Conservation (phyloP, 306 rosid species). For the Calophaca sinica region DNA sequence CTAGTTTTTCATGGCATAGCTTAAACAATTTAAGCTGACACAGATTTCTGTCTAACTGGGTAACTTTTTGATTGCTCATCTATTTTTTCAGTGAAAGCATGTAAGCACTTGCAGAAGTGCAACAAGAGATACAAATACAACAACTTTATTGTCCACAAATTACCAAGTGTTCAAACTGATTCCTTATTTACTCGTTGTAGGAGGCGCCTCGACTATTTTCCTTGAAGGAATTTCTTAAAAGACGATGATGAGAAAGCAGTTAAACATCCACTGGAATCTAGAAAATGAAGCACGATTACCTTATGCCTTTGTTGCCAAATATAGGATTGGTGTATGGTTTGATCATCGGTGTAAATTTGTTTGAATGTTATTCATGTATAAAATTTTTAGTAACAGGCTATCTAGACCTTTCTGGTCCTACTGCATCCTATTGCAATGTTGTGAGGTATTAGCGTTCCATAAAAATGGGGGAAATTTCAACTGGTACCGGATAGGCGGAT, state of each 20-base stretch:
- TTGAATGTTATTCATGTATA: slow-evolving; percentile 33
- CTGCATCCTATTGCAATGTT: slow-evolving; percentile 26
- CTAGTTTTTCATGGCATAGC: slow-evolving; percentile 34
- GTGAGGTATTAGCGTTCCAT: slow-evolving; percentile 25
- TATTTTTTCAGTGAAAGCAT: slow-evolving; percentile 11
- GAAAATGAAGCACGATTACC: slow-evolving; percentile 45
- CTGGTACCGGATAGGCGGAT: slow-evolving; percentile 1
- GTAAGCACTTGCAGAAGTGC: not conserved
- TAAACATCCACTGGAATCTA: slow-evolving; percentile 29
- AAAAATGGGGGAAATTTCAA: slow-evolving; percentile 15
- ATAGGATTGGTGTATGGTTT: slow-evolving; percentile 46
- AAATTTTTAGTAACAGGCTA: slow-evolving; percentile 35
- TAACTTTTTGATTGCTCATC: slow-evolving; percentile 17
- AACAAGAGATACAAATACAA: slow-evolving; percentile 9
- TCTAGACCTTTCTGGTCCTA: slow-evolving; percentile 40
- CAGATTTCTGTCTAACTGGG: slow-evolving; percentile 25
- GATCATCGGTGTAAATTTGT: slow-evolving; percentile 35
- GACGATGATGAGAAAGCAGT: slow-evolving; percentile 48
- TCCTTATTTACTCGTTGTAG: slow-evolving; percentile 56
- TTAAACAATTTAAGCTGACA: slow-evolving; percentile 13
- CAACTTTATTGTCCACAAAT: not conserved
- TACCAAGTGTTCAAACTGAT: slow-evolving; percentile 25
- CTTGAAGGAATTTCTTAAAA: slow-evolving; percentile 72
- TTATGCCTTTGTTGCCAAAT: slow-evolving; percentile 37
- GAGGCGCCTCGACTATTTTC: slow-evolving; percentile 73